Base-by-base conservation (phyloP, 441 rosid genomes). In the Kokia cookei region DNA sequence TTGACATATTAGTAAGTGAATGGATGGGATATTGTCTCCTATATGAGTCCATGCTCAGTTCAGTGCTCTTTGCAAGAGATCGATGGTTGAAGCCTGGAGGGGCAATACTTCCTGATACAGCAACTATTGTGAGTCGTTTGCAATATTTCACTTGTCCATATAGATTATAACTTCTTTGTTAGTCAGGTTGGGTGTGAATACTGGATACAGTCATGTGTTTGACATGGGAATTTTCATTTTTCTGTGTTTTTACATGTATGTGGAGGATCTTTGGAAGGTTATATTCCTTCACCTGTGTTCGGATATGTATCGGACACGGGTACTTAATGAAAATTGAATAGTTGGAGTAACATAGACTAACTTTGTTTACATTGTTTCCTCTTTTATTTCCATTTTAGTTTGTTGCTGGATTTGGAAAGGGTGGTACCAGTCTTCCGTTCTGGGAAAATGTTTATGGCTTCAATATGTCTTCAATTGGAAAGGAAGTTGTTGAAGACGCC, bases 21-120 rank as follows among this genome's bases (percentile, higher is more conserved):
- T 95, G 99, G 99, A 95, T 95, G 99, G 98, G 99, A 75, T 95
- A 95, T 75, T 93, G 99, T 87, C 80, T 95, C 69, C 86, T 95
- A 4, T 93, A 91, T 4, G 99, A 95, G 88, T 80, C 99, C 73
- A 95, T 95, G 98, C 94, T 95, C 45, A 86, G 82, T 77, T 95
- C 99, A 35, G 96, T 93, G 77, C 97, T 95, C 64, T 86, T 77
- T 84, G 99, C 98, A 64, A 88, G 99, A 80, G 99, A 95, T 82
- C 86, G 78, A 63, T 95, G 99, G 99, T 83, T 95, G 85, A 95
- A 91, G 70, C 99, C 98, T 73, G 97, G 99, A 67, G 99, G 99
- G 79, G 97, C 99, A 63, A 88, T 95, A 73, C 97, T 95, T 51
- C 99, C 99, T 43, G 97, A 95, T 85, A 91, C 88, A 22, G 99